A percentile compares a stretch with the other conserved stretches of the same genome.
Evolutionary conservation across 352 stramenopile species (phyloP).

Genomic region (Phytophthora ramorum): DNA sequence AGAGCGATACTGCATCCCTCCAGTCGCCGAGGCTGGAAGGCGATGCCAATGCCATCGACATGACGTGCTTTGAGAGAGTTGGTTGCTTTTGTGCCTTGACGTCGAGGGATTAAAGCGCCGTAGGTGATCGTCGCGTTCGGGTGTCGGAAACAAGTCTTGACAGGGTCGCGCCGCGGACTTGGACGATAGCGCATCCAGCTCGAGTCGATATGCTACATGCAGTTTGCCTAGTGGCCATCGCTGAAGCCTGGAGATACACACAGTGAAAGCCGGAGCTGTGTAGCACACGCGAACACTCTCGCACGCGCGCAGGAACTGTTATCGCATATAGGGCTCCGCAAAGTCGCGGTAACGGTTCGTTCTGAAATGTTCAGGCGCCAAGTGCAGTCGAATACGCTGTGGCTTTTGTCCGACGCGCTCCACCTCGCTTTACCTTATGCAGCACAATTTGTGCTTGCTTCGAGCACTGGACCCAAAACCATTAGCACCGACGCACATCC

Average conservation of each 20-base stretch:
- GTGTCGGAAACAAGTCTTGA: too few relatives aligned
- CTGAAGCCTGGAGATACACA: too few relatives aligned
- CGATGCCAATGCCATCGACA: too few relatives aligned
- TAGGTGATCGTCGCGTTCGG: too few relatives aligned
- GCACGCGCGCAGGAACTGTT: constrained; percentile 17
- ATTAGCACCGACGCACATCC: constrained; percentile 21
- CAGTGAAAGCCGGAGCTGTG: constrained; percentile 2
- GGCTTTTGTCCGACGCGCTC: constrained; percentile 22
- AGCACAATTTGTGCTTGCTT: not conserved
- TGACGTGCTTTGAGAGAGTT: too few relatives aligned
- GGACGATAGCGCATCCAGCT: too few relatives aligned
- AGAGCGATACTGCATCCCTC: not conserved
- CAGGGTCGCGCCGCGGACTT: too few relatives aligned
- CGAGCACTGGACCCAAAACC: not conserved
- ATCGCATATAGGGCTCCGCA: not conserved
- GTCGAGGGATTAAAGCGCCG: too few relatives aligned
- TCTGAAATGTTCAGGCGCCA: constrained; percentile 11
- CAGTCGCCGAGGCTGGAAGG: too few relatives aligned
- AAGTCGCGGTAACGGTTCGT: not conserved
- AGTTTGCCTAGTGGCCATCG: too few relatives aligned
- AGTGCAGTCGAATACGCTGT: constrained; percentile 1
- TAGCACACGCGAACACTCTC: constrained; percentile 19
- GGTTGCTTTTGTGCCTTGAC: too few relatives aligned
- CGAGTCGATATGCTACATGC: too few relatives aligned
- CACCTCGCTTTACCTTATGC: not conserved